Percentiles rank a stretch among this genome's conserved stretches.
Evolutionary conservation across 352 stramenopile genomes (phyloP).

Genomic region (Pseudoperonospora humuli): DNA sequence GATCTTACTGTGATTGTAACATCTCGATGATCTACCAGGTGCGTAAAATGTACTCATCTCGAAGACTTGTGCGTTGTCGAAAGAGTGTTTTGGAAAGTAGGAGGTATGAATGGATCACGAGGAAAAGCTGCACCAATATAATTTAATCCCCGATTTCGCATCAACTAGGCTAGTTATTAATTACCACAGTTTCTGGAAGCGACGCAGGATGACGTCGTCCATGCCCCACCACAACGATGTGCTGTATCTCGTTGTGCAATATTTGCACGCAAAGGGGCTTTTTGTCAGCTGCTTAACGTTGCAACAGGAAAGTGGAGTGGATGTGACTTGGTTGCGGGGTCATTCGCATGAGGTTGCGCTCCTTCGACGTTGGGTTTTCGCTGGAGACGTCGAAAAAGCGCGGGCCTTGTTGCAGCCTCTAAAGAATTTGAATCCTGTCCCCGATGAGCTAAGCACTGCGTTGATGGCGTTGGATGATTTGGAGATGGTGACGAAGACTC

Average conservation of each 20-base stretch:
- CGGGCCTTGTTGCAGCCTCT: slow-evolving; percentile 37
- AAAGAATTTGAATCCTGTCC: slow-evolving; percentile 2
- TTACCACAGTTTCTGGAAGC: slow-evolving; percentile 16
- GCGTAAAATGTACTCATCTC: too few species aligned
- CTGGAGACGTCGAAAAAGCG: slow-evolving; percentile 33
- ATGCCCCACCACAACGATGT: slow-evolving; percentile 22
- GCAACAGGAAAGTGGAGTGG: slow-evolving; percentile 52
- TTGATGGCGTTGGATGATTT: slow-evolving; percentile 30
- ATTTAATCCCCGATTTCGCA: too few species aligned
- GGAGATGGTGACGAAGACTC: slow-evolving; percentile 21
- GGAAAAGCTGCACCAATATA: too few species aligned
- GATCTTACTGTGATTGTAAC: too few species aligned
- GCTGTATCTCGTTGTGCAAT: slow-evolving; percentile 45
- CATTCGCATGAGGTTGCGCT: slow-evolving; percentile 33
- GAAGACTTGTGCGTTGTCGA: too few species aligned
- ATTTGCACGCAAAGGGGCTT: slow-evolving; percentile 35
- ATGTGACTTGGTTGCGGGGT: slow-evolving; percentile 52
- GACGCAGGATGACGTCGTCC: slow-evolving; percentile 7
- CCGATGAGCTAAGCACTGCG: slow-evolving; percentile 11
- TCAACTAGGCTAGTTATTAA: too few species aligned
- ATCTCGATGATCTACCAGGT: too few species aligned
- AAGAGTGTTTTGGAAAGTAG: too few species aligned
- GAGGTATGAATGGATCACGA: too few species aligned
- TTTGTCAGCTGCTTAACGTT: slow-evolving; percentile 35
- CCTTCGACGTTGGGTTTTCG: slow-evolving; percentile 50